Conservation (phyloP, 139 green algal genomes). For the Micractinium conductrix region DNA sequence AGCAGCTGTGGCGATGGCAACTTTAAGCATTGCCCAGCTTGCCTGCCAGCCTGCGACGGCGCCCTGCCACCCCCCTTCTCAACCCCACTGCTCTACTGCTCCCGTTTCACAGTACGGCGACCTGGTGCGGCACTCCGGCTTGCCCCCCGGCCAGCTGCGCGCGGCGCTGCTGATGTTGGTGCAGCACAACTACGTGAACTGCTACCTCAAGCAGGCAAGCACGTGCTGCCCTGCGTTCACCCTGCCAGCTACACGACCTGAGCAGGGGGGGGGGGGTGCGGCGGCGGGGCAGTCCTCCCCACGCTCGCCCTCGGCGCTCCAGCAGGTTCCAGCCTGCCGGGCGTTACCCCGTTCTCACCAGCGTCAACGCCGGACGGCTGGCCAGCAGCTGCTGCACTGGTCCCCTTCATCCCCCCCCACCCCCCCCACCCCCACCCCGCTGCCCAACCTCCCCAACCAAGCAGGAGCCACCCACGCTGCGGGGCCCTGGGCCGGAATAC, state of each 20-base stretch:
- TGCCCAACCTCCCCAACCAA: no score
- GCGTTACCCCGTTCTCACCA: no score
- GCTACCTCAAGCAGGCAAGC: conserved; percentile 62
- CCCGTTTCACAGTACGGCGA: conserved; percentile 15
- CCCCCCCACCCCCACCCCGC: no score
- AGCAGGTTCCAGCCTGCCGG: no score
- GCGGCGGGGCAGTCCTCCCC: no score
- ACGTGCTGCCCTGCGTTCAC: no score
- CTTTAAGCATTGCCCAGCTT: not conserved
- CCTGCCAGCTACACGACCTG: no score
- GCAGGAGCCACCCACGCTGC: conserved; percentile 49
- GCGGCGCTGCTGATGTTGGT: conserved; percentile 71
- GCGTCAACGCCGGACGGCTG: no score
- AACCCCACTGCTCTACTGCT: not conserved
- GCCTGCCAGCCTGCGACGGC: not conserved
- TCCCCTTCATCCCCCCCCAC: no score
- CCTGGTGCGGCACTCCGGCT: not conserved
- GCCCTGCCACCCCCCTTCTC: not conserved
- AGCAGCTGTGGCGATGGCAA: not conserved
- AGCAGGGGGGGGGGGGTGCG: no score
- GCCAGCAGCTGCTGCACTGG: no score
- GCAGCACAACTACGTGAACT: conserved; percentile 73
- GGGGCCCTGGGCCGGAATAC: conserved; percentile 40
- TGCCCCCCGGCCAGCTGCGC: conserved; percentile 42
- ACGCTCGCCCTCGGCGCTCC: no score